phyloP scores from a whole-genome alignment of 192 early-diverging fungal species.

The Gigaspora rosea region DNA sequence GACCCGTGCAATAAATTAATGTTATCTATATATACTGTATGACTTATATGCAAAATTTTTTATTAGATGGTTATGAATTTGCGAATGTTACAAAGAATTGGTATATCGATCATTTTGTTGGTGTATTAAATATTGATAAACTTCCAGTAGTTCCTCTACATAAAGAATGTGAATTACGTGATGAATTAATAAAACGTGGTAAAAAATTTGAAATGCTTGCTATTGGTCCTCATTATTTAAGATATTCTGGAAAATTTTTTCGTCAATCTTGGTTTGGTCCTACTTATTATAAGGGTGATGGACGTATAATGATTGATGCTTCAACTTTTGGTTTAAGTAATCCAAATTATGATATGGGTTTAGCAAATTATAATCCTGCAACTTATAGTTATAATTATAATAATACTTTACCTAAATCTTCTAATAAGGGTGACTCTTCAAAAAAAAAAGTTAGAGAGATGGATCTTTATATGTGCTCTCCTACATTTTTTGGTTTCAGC shows the following conservation, averaged over 20 bases:
- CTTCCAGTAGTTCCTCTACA: neutral
- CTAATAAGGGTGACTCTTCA: too few species aligned
- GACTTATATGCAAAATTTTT: too few species aligned
- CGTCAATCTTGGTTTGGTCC: neutral
- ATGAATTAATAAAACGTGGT: neutral
- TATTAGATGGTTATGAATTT: too few species aligned
- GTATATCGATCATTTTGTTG: neutral
- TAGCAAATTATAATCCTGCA: too few species aligned
- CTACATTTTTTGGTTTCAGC: too few species aligned
- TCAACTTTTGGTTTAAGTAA: neutral
- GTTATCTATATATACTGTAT: too few species aligned
- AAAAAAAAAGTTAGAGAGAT: too few species aligned
- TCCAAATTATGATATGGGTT: neutral
- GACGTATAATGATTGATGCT: constrained; percentile 6
- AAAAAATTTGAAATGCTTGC: neutral
- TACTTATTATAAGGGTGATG: neutral
- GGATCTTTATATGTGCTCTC: too few species aligned
- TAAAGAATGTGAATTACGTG: neutral
- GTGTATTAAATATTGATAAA: neutral
- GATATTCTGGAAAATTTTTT: neutral
- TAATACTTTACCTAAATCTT: too few species aligned
- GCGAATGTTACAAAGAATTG: too few species aligned
- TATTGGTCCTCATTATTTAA: constrained; percentile 1
- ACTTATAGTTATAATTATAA: too few species aligned
- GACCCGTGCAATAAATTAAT: too few species aligned